Evolutionary conservation across 208 protist species (phyloP).

Genomic region (Leishmania lainsoni): DNA sequence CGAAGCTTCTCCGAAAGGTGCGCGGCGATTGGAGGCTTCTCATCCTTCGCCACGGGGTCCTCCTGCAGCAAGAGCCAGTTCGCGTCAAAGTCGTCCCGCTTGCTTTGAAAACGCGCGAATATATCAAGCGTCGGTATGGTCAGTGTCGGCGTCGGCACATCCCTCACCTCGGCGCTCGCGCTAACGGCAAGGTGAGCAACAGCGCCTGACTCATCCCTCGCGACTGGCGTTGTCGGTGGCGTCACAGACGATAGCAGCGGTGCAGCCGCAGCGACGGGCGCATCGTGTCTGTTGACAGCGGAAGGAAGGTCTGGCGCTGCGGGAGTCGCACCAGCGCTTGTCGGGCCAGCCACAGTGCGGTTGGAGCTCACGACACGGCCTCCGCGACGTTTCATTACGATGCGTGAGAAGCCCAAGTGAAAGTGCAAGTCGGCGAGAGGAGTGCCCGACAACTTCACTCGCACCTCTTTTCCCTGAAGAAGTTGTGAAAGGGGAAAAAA

Average conservation of each 20-base stretch:
- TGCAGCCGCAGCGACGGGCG: background rate
- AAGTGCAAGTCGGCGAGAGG: too few relatives aligned
- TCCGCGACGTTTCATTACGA: constrained; percentile 37
- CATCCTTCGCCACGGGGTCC: constrained; percentile 29
- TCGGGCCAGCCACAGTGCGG: constrained; percentile 17
- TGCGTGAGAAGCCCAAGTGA: background rate
- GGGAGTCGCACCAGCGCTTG: background rate
- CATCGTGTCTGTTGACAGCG: background rate
- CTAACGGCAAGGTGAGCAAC: background rate
- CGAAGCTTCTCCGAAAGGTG: constrained; percentile 54
- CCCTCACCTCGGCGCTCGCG: constrained; percentile 1
- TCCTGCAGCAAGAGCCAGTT: constrained; percentile 80
- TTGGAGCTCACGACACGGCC: constrained; percentile 41
- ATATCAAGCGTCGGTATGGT: constrained; percentile 55
- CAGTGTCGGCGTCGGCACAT: constrained; percentile 28
- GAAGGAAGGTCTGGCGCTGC: background rate
- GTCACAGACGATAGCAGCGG: constrained; percentile 1
- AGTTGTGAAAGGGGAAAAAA: background rate
- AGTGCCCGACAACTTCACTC: too few relatives aligned
- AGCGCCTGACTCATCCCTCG: background rate
- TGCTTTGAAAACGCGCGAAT: constrained; percentile 71
- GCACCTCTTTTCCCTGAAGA: too few relatives aligned
- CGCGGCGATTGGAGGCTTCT: constrained; percentile 28
- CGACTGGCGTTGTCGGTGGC: background rate
- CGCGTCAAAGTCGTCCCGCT: constrained; percentile 61